Percentiles rank a stretch among this genome's conserved stretches.
These are phyloP conservation scores for Streptanthus diversifolius DNA, from an alignment of 345 rosid genomes.

Conservation along the genomic window DNA sequence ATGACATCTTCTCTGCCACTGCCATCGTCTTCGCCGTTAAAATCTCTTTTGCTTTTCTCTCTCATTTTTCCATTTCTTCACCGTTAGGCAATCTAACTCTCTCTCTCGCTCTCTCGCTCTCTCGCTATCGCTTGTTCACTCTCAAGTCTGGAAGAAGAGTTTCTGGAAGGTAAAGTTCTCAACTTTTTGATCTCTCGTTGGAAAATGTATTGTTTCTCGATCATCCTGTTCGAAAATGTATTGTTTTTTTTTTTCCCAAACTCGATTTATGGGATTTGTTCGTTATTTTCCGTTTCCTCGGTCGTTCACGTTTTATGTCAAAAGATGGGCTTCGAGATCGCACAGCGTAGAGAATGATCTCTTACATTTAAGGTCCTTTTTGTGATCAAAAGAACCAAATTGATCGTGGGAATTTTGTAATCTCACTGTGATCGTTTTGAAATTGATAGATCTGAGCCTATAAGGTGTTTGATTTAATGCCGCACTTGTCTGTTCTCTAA, in stretches of 20 bases:
- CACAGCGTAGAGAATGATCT: background rate
- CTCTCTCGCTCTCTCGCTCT: background rate
- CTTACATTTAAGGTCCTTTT: background rate
- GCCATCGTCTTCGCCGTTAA: slow-evolving; percentile 8
- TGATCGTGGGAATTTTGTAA: no score
- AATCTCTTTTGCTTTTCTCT: slow-evolving; percentile 20
- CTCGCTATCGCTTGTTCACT: background rate
- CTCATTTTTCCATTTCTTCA: slow-evolving; percentile 17
- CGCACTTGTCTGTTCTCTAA: background rate
- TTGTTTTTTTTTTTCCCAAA: background rate
- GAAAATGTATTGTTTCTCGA: background rate
- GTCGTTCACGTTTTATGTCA: background rate
- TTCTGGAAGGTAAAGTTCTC: slow-evolving; percentile 25
- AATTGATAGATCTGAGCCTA: slow-evolving; percentile 10
- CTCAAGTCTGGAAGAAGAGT: slow-evolving; percentile 4
- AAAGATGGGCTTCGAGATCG: background rate
- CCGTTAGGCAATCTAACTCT: background rate
- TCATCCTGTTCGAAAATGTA: background rate
- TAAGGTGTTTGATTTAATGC: slow-evolving; percentile 18
- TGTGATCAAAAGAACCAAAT: background rate
- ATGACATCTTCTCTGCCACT: slow-evolving; percentile 7
- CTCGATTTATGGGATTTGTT: background rate
- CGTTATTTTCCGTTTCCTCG: background rate
- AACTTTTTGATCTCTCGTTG: no score
- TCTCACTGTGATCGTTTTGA: background rate